Conservation (phyloP, 768 basidiomycete genomes). For the Gymnopilus dilepis region DNA sequence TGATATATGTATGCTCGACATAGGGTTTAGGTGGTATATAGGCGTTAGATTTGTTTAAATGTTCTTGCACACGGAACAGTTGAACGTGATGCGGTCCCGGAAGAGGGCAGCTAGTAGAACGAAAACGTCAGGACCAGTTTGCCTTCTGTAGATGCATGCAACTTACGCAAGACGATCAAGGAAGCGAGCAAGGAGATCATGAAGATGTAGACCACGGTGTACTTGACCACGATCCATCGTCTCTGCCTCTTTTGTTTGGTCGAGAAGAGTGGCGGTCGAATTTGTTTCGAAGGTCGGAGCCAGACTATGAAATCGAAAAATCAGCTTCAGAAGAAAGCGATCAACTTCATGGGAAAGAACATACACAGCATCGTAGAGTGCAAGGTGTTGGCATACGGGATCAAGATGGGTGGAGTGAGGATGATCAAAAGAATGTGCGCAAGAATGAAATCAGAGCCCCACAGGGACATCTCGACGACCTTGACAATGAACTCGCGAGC, state of each 20-base stretch:
- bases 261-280: constrained; percentile 90
- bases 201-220: constrained; percentile 80
- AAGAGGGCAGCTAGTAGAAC: constrained; percentile 72
- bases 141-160: background rate
- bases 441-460: constrained; percentile 94
- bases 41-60: constrained; percentile 67
- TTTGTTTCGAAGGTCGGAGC: constrained; percentile 94
- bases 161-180: constrained; percentile 83
- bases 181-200: constrained; percentile 81
- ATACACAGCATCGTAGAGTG: constrained; percentile 94
- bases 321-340: background rate
- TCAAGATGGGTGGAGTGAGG: constrained; percentile 80
- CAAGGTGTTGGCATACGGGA: constrained; percentile 86
- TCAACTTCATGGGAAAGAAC: constrained; percentile 34
- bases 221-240: constrained; percentile 91
- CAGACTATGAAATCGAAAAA: constrained; percentile 63
- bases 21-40: constrained; percentile 31
- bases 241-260: constrained; percentile 93
- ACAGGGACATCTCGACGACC: constrained; percentile 96
- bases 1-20: constrained; percentile 16
- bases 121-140: constrained; percentile 18
- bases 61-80: constrained; percentile 84
- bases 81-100: constrained; percentile 76
- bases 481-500: constrained; percentile 98
- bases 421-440: constrained; percentile 86